Evolutionary conservation across 768 basidiomycete genomes (phyloP), one percentile per base, ranked within the genome.

Genomic region (Serpula lacrymans): DNA sequence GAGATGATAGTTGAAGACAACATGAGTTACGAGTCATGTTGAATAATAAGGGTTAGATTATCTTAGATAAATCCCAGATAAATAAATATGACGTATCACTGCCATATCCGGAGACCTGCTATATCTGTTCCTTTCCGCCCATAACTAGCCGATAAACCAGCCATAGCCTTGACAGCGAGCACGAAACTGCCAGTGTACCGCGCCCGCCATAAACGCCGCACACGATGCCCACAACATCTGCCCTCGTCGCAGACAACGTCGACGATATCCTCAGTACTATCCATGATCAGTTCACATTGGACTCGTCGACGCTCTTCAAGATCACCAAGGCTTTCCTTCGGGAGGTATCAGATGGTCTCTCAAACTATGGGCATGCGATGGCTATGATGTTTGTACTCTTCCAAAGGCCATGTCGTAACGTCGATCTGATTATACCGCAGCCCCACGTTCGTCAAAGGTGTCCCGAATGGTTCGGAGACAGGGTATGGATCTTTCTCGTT

Each of bases 401-500:
- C 27, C 39, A 31, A 27, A 39, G 8, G 38, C 12, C 7, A 18
- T 36, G 14, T 34, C 38, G n/a, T n/a, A n/a, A n/a, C n/a, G n/a
- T n/a, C n/a, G n/a, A n/a, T n/a, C 13, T 39, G 31, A 11, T 2
- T 4, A 6, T 20, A 35, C 20, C 41, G 18, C 52, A 93, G 90
- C 50, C 96, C 96, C 5, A 88, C 91, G 8, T 99, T 90, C 64
- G 90, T 98, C 30, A 91, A 88, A n/a, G 84, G 85, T 37, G 90
- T 96, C 18, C 96, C 96, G 32, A 77, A 96, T 62, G 96, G 96
- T 33, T 80, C 83, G 36, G 96, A 99, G 65, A 86, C 79, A 43
- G 96, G 96, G 91, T 92, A 63, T 54, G 78, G 60, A 12, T 18
- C 30, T n/a, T 3, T 29, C 30, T 24, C 27, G 24, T 29, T 20